A percentile compares a stretch with the other conserved stretches of the same genome.
These are phyloP conservation scores for Xylariaceae sp. DNA, from an alignment of 2,329 filamentous ascomycete species.

Conservation along the genomic window DNA sequence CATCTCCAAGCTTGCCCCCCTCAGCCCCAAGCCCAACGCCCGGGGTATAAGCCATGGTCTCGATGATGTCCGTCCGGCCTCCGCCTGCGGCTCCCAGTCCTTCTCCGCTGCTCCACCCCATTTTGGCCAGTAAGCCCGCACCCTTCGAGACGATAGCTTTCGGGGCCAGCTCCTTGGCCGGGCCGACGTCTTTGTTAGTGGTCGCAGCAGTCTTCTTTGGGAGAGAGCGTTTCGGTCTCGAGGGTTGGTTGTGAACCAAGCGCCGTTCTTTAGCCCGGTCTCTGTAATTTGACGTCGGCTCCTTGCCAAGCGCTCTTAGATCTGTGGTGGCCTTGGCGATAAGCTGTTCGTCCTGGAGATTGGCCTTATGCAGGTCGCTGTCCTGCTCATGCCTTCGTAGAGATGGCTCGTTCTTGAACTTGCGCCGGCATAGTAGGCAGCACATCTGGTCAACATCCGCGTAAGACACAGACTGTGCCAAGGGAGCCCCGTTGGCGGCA, in stretches of 20 bases:
- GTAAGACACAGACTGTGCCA: conserved; percentile 45
- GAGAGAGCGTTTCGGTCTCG: conserved; percentile 40
- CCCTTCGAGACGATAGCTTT: conserved; percentile 52
- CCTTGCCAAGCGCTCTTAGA: conserved; percentile 32
- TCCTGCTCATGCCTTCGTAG: conserved; percentile 41
- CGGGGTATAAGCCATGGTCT: conserved; percentile 58
- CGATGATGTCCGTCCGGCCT: conserved; percentile 59
- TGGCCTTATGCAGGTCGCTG: conserved; percentile 39
- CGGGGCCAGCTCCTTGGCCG: conserved; percentile 32
- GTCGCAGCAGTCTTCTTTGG: conserved; percentile 23
- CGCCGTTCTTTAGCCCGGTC: conserved; percentile 66
- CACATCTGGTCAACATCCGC: conserved; percentile 46
- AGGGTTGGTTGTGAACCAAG: conserved; percentile 55
- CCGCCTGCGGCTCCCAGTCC: conserved; percentile 59
- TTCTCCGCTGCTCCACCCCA: conserved; percentile 63
- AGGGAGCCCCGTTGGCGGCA: conserved; percentile 24
- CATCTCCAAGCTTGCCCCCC: conserved; percentile 65
- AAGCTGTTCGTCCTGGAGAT: conserved; percentile 26
- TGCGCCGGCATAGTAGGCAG: conserved; percentile 39
- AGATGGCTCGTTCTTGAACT: conserved; percentile 35
- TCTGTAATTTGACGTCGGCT: conserved; percentile 43
- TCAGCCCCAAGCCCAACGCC: conserved; percentile 66
- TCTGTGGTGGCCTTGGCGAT: conserved; percentile 28
- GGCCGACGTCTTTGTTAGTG: conserved; percentile 32
- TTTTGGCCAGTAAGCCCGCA: conserved; percentile 63